Base-by-base conservation (phyloP, 2,329 filamentous ascomycete species). In the Diaporthe australafricana region DNA sequence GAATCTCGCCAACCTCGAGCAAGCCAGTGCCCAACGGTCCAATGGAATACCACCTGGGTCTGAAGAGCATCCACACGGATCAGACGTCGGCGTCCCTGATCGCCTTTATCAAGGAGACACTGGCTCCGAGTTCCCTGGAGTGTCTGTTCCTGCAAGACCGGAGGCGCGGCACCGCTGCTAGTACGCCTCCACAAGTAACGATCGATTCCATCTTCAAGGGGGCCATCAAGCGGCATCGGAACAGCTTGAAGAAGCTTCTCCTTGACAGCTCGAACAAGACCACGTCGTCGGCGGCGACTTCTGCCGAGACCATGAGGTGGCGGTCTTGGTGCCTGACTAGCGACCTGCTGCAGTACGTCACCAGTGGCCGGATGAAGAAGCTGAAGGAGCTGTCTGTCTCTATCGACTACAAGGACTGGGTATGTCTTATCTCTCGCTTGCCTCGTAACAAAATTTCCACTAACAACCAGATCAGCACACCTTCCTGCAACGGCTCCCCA, bases 101-200 rank as follows among this genome's bases (percentile, higher is more conserved):
- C 68, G 86, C 87, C 1, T 96, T 96, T 78, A 85, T 96, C 74
- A 93, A 92, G 76, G 92, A 95, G 73, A 92, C 93, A 0, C 85
- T 96, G 47, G 91, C 91, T 25, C 94, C 94, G 1, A 94, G 96
- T 79, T 92, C 90, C 35, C 84, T 96, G n/a, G 92, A 96, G 80
- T 91, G 91, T 11, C 85, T 96, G 12, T 95, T 95, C 78, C 81
- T 96, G 62, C 93, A 95, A 80, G 92, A 95, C 72, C 83, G 84
- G 78, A 87, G 76, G 80, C 87, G 72, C 79, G 81, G 27, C 85
- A 88, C 80, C 80, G 68, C 56, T 11, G 48, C 63, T 57, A 73
- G 55, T n/a, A 88, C 70, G 12, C 75, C 77, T 25, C 78, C 89
- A 1, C 83, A 83, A 9, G 91, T 95, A 1, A 86, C 88, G 3